A percentile compares a stretch with the other conserved stretches of the same genome.
phyloP scores from a whole-genome alignment of 176 grass and related monocot species.

The Alloteropsis semialata region DNA sequence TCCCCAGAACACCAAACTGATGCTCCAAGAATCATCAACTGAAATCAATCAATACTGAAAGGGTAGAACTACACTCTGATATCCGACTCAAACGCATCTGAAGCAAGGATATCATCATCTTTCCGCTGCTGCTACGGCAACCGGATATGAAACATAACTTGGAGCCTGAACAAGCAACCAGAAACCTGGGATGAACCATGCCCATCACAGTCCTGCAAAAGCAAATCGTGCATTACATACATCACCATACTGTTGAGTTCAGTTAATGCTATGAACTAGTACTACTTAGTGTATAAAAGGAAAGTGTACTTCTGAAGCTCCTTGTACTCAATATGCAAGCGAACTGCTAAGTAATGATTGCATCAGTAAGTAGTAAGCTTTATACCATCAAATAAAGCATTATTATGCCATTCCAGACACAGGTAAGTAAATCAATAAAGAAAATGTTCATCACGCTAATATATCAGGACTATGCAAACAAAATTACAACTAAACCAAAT shows the following conservation, averaged over 20 bases:
- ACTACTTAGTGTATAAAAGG: slow-evolving; percentile 18
- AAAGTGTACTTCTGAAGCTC: background rate
- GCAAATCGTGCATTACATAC: slow-evolving; percentile 15
- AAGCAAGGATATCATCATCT: slow-evolving; percentile 33
- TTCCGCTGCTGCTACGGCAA: slow-evolving; percentile 6
- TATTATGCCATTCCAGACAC: background rate
- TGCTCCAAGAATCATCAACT: slow-evolving; percentile 22
- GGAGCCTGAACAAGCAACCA: slow-evolving; percentile 46
- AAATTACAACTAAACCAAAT: background rate
- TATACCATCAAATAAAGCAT: background rate
- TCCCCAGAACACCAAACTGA: background rate
- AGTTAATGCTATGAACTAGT: background rate
- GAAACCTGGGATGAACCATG: slow-evolving; percentile 41
- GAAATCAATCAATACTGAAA: slow-evolving; percentile 14
- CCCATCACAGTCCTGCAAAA: slow-evolving; percentile 38
- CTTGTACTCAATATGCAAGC: slow-evolving; percentile 19
- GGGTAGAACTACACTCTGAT: background rate
- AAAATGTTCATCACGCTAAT: background rate
- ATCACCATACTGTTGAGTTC: background rate
- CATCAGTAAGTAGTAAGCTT: background rate
- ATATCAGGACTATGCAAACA: background rate
- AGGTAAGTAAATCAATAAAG: slow-evolving; percentile 1
- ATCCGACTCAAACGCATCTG: slow-evolving; percentile 13
- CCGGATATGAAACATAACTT: slow-evolving; percentile 40
- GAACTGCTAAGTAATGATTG: background rate